phyloP scores from a whole-genome alignment of 1,284 basidiomycete species.

The Neolentinus lepideus region DNA sequence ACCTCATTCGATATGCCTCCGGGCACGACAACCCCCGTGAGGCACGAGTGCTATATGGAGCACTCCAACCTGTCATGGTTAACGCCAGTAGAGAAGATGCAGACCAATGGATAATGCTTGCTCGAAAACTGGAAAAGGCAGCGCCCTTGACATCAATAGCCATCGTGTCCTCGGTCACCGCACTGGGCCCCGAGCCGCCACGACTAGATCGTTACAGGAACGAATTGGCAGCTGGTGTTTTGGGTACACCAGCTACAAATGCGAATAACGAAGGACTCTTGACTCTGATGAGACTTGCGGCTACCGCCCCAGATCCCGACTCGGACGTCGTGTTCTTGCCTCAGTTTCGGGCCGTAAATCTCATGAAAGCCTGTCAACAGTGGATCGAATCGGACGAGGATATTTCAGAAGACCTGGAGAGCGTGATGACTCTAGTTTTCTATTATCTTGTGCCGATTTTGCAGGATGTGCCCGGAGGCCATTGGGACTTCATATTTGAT shows the following conservation, averaged over 20 bases:
- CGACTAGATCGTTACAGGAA: constrained; percentile 83
- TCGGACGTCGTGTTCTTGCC: constrained; percentile 84
- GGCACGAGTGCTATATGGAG: constrained; percentile 47
- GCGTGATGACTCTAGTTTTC: constrained; percentile 72
- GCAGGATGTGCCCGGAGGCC: constrained; percentile 80
- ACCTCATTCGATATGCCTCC: constrained; percentile 29
- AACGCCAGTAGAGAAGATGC: constrained; percentile 59
- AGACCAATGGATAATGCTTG: constrained; percentile 71
- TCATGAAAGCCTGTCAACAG: constrained; percentile 79
- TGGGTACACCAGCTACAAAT: constrained; percentile 59
- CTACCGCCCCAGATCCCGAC: constrained; percentile 72
- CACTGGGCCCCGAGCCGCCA: constrained; percentile 60
- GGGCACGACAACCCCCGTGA: constrained; percentile 43
- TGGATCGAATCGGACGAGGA: constrained; percentile 83
- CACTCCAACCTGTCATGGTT: constrained; percentile 55
- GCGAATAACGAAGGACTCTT: constrained; percentile 66
- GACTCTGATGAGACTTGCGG: constrained; percentile 65
- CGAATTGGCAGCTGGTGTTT: constrained; percentile 76
- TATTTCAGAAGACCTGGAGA: constrained; percentile 69
- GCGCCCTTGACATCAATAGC: constrained; percentile 64
- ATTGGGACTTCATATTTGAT: constrained; percentile 93
- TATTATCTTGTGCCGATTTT: constrained; percentile 79
- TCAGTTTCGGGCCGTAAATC: constrained; percentile 81
- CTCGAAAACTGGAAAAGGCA: constrained; percentile 50
- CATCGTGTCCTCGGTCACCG: constrained; percentile 57